Conservation (phyloP, 208 protist genomes). For the Trypanosoma mega region DNA sequence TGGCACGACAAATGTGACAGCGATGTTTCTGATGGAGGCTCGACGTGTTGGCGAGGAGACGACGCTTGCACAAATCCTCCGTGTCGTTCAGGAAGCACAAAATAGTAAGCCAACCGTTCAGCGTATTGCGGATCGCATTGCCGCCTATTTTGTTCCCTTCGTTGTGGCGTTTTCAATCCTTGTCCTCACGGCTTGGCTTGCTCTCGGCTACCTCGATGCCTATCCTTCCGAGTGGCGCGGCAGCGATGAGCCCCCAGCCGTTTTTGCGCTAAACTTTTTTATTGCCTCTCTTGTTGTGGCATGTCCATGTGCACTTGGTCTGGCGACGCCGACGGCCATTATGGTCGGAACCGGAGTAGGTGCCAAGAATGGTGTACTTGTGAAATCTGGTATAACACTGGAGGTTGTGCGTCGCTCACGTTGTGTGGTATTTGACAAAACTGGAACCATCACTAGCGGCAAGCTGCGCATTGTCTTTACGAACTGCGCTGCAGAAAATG, state of each 20-base stretch:
- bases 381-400: conserved; percentile 92
- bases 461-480: conserved; percentile 72
- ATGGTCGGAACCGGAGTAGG: conserved; percentile 97
- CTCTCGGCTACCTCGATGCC: conserved; percentile 49
- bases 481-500: conserved; percentile 10
- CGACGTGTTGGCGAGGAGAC: conserved; percentile 86
- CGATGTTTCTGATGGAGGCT: conserved; percentile 56
- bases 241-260: conserved; percentile 28
- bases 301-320: conserved; percentile 97
- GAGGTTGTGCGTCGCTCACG: conserved; percentile 77
- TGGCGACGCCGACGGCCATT: conserved; percentile 96
- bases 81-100: conserved; percentile 96
- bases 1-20: conserved; percentile 78
- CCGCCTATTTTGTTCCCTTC: conserved; percentile 92
- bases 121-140: conserved; percentile 86
- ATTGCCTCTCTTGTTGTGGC: conserved; percentile 95
- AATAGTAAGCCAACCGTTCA: conserved; percentile 95
- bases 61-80: conserved; percentile 93
- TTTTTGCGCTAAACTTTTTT: conserved; percentile 94
- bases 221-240: conserved; percentile 70
- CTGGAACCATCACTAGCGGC: conserved; percentile 96
- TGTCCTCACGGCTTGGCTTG: conserved; percentile 91
- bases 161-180: conserved; percentile 87
- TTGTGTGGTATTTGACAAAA: conserved; percentile 97
- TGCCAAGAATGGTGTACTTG: conserved; percentile 87